Base-by-base conservation (phyloP, 2,329 filamentous ascomycete species). In the Eutypa lata region DNA sequence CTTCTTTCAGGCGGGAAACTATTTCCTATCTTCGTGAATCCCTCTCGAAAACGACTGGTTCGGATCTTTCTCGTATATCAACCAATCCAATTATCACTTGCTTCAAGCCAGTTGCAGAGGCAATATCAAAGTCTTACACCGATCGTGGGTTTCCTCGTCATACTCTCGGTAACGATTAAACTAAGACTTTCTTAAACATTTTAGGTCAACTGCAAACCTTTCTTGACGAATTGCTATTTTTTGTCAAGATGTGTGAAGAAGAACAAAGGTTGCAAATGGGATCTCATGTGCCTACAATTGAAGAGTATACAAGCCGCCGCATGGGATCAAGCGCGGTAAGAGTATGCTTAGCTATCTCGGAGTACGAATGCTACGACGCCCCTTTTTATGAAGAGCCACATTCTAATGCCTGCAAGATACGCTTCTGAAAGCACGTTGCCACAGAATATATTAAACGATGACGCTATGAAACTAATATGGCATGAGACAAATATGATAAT, bases 401-500 rank as follows among this genome's bases (percentile, higher is more conserved):
- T 31, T 31, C 26, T 48, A 40, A 56, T 35, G 7, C 19, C 18
- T 16, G 11, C 1, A 33, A 60, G 56, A 24, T 58, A 60, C 21
- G 48, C 49, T 7, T 54, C 43, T 21, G 52, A 53, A 3, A 53
- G 55, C 16, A 44, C 28, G 19, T 19, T 57, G 26, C 18, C 53
- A 13, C 13, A 48, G 22, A 22, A 55, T 19, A 16, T 56, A 11
- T 21, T 48, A 10, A 33, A 55, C 11, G 53, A 57, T 16, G 48
- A 53, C 21, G 47, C 22, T n/a, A 56, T 60, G 53, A 47, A 52
- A 40, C n/a, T 33, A 16, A 35, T 60, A n/a, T 55, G 52, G 51
- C 19, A 57, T 16, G 52, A 60, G 33, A 45, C 52, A n/a, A 53
- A 53, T 35, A 7, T 50, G n/a, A 53, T 54, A 22, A 54, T 60